These are phyloP conservation scores for Handroanthus guayacan DNA, from an alignment of 257 asterid genomes.

Conservation along the genomic window DNA sequence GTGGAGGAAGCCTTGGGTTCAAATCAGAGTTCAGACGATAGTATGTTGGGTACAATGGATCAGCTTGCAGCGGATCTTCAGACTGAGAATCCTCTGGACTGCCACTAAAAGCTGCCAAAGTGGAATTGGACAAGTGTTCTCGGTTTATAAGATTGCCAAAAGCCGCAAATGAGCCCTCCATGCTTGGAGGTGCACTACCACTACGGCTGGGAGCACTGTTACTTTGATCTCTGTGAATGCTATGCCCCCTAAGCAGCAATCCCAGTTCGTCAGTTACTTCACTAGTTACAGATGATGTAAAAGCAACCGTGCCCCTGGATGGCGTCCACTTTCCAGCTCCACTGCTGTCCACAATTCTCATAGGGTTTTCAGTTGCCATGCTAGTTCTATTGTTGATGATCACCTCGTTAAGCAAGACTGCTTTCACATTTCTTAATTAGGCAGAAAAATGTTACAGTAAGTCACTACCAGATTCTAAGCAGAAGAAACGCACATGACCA, in stretches of 20 bases:
- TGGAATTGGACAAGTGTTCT: conserved; percentile 42
- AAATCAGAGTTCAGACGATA: conserved; percentile 46
- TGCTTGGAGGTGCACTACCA: conserved; percentile 95
- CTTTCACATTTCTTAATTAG: conserved; percentile 46
- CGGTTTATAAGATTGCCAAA: conserved; percentile 52
- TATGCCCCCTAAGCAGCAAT: conserved; percentile 61
- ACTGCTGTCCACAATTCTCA: conserved; percentile 66
- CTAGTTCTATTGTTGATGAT: conserved; percentile 25
- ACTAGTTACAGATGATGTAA: conserved; percentile 46
- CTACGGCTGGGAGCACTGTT: conserved; percentile 68
- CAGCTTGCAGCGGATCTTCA: conserved; percentile 48
- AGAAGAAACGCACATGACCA: conserved; percentile 7
- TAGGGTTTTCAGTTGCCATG: conserved; percentile 90
- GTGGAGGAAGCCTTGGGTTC: conserved; percentile 58
- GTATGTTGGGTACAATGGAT: conserved; percentile 49
- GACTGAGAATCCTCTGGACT: conserved; percentile 41
- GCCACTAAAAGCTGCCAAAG: conserved; percentile 43
- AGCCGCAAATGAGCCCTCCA: conserved; percentile 77
- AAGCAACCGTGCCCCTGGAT: conserved; percentile 53
- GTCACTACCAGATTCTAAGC: conserved; percentile 17
- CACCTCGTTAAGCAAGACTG: conserved; percentile 28
- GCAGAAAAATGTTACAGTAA: conserved; percentile 22
- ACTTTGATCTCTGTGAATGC: conserved; percentile 49
- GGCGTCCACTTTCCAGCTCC: conserved; percentile 70
- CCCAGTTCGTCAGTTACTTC: conserved; percentile 73